Evolutionary conservation across 495 filamentous ascomycete species (phyloP), one percentile per base, ranked within the genome.

Genomic region (Baudoinia panamericana): DNA sequence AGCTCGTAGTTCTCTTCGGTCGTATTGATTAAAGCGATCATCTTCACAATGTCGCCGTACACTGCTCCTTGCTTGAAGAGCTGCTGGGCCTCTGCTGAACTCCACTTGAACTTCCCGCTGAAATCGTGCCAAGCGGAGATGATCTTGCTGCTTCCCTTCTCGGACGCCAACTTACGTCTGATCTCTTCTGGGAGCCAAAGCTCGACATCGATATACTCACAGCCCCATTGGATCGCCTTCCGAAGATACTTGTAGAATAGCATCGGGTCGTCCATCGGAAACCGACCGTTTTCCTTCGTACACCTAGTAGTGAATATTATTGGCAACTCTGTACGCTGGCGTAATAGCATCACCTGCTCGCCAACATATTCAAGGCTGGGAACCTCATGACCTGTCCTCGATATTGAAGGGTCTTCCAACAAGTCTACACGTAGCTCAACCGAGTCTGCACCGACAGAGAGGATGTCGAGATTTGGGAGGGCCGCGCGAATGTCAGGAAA

Each of bases 81-180:
- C 16, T 66, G 60, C 57, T 79, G 70, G 2, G 82, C 80, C 41
- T 75, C 68, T 3, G 70, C 58, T 0, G 81, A 80, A 5, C 77
- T 73, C 83, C 83, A 90, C 53, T 78, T 83, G 71, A 84, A 85
- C 2, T 62, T 75, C 1, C 82, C 82, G 0, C 80, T 82, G 52
- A 86, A 85, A 58, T 90, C 82, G 58, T 90, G 83, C 48, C 84
- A 87, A 2, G 83, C 81, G 5, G 82, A 84, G 65, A 87, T 84
- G 58, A 90, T 83, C 34, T 75, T 73, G 58, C 78, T 84, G 56
- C 71, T 76, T 5, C 83, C 82, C 45, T 80, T 73, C 30, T 71
- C 65, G 54, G 78, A 72, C 18, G 73, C 73, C n/a, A 90, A 60
- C 27, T 57, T 66, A 34, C 63, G 62, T 37, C 82, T 66, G 39